These are phyloP conservation scores for Metarhizium humberi DNA, from an alignment of 2,329 filamentous ascomycete genomes.

Conservation along the genomic window DNA sequence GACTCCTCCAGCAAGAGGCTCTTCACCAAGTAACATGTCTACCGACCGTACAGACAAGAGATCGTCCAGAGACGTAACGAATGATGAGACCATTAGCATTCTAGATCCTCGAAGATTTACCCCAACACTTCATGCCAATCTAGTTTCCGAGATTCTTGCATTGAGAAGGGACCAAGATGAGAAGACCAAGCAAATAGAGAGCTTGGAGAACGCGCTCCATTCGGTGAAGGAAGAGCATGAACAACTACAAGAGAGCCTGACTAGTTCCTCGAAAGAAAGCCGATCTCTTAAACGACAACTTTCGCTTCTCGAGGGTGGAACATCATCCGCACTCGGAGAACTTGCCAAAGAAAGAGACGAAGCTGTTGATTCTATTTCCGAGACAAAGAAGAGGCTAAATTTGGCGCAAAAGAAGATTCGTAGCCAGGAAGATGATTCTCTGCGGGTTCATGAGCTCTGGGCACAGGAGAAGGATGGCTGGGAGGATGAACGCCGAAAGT, in stretches of 20 bases:
- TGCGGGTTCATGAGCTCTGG: slow-evolving; percentile 72
- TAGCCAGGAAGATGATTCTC: slow-evolving; percentile 72
- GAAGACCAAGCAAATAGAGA: slow-evolving; percentile 79
- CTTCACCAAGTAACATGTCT: slow-evolving; percentile 46
- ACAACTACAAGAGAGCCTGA: slow-evolving; percentile 50
- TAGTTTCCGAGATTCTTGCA: slow-evolving; percentile 88
- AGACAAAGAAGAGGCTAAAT: slow-evolving; percentile 72
- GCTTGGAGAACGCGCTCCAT: slow-evolving; percentile 67
- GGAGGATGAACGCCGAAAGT: slow-evolving; percentile 72
- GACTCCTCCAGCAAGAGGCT: slow-evolving; percentile 50
- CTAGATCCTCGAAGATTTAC: slow-evolving; percentile 90
- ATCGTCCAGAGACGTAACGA: slow-evolving; percentile 47
- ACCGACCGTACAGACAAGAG: slow-evolving; percentile 35
- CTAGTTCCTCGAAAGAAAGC: slow-evolving; percentile 62
- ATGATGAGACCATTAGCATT: slow-evolving; percentile 61
- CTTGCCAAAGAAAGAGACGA: slow-evolving; percentile 80
- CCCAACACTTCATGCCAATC: slow-evolving; percentile 84
- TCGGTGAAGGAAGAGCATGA: slow-evolving; percentile 67
- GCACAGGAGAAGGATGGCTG: slow-evolving; percentile 74
- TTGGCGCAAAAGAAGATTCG: slow-evolving; percentile 66
- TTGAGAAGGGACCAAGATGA: slow-evolving; percentile 84
- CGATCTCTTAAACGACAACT: slow-evolving; percentile 78
- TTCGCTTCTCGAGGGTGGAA: slow-evolving; percentile 77
- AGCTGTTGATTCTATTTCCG: slow-evolving; percentile 60
- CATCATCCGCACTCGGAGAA: slow-evolving; percentile 75